These are phyloP conservation scores for Rhynchosporium graminicola DNA, from an alignment of 2,329 filamentous ascomycete species.

Conservation along the genomic window DNA sequence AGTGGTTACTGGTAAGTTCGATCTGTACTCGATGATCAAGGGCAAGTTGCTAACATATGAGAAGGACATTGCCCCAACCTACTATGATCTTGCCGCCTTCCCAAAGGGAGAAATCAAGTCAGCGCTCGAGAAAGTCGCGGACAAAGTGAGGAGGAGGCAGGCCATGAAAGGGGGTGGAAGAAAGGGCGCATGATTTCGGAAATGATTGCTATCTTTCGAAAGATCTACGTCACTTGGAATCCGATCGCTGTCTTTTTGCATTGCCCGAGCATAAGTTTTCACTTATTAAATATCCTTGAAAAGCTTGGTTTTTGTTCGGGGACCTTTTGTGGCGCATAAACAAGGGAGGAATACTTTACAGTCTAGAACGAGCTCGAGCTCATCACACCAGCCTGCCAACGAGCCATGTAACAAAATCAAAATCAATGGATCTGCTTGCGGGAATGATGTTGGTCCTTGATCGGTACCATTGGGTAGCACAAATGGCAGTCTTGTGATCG, in stretches of 20 bases:
- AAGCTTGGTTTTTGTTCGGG: not conserved
- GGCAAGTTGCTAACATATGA: conserved; percentile 44
- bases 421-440: not conserved
- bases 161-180: conserved; percentile 36
- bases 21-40: not conserved
- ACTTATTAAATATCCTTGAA: not conserved
- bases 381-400: not conserved
- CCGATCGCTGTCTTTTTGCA: not conserved
- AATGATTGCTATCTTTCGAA: not conserved
- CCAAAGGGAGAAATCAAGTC: conserved; percentile 84
- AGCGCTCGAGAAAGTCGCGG: conserved; percentile 56
- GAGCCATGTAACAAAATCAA: conserved; percentile 1
- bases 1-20: conserved; percentile 78
- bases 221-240: not conserved
- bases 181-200: not conserved
- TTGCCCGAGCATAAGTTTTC: not conserved
- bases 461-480: too few species aligned
- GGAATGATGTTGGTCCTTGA: not conserved
- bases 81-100: conserved; percentile 85
- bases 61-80: conserved; percentile 88
- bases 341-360: conserved; percentile 3
- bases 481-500: too few species aligned
- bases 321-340: conserved; percentile 2
- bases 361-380: conserved; percentile 12
- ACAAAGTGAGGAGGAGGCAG: conserved; percentile 60